Evolutionary conservation across 805 yeast species (phyloP).

Genomic region (Candida silvicultrix): DNA sequence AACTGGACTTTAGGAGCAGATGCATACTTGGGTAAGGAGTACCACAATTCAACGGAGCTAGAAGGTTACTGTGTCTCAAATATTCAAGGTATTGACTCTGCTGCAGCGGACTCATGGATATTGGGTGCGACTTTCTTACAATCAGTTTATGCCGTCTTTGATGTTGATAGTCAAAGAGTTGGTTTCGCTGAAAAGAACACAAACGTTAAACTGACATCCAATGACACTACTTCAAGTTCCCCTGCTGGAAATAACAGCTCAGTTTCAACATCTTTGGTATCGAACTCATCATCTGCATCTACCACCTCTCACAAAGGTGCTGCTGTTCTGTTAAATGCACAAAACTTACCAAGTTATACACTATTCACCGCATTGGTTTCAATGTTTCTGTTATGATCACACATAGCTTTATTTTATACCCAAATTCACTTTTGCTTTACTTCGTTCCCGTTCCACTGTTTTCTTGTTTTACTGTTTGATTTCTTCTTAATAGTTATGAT

Average conservation of each 20-base stretch:
- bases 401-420: not conserved
- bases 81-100: conserved; percentile 47
- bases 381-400: not conserved
- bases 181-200: conserved; percentile 46
- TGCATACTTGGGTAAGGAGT: conserved; percentile 44
- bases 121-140: conserved; percentile 58
- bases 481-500: no score
- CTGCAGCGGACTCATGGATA: conserved; percentile 43
- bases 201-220: conserved; percentile 20
- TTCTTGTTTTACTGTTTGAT: no score
- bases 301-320: not conserved
- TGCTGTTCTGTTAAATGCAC: conserved; percentile 1
- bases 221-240: not conserved
- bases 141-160: conserved; percentile 51
- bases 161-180: conserved; percentile 39
- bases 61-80: conserved; percentile 56
- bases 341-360: not conserved
- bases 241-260: not conserved
- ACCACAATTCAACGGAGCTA: conserved; percentile 29
- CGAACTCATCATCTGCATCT: conserved; percentile 1
- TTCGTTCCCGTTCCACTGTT: no score
- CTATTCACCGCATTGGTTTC: not conserved
- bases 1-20: conserved; percentile 38
- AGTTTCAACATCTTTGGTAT: conserved; percentile 8
- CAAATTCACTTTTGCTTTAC: not conserved